Conservation (phyloP, 441 rosid genomes). For the Populus trichocarpa region DNA sequence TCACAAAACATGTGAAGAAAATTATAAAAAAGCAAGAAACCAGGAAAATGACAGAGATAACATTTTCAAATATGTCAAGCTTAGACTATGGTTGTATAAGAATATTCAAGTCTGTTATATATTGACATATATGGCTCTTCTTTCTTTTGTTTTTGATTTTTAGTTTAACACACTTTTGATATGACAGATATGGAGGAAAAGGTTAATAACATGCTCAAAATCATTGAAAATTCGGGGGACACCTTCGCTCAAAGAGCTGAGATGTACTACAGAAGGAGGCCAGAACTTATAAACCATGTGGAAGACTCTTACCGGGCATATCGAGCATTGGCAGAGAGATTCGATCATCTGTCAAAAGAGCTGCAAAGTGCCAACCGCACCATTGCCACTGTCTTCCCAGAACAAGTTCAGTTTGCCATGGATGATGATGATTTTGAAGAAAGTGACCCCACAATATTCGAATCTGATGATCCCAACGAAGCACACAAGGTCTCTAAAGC, state of each 20-base stretch:
- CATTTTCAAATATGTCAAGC: neutral
- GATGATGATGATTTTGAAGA: slow-evolving; percentile 48
- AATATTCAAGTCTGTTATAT: neutral
- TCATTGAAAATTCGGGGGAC: slow-evolving; percentile 81
- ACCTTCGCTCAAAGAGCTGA: slow-evolving; percentile 74
- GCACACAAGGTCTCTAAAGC: neutral
- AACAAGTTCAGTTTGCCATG: slow-evolving; percentile 55
- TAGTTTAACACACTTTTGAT: neutral
- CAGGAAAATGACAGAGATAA: neutral
- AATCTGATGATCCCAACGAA: slow-evolving; percentile 12
- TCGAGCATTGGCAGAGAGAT: slow-evolving; percentile 84
- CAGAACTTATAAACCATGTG: slow-evolving; percentile 67
- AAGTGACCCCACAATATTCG: slow-evolving; percentile 14
- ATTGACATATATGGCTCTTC: neutral
- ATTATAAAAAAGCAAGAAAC: neutral
- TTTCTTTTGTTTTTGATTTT: neutral
- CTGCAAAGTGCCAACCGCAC: slow-evolving; percentile 87
- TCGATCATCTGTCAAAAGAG: slow-evolving; percentile 73
- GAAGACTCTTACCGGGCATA: slow-evolving; percentile 68
- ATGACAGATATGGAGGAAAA: slow-evolving; percentile 82
- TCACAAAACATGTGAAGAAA: neutral
- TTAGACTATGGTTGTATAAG: neutral
- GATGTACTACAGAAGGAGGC: slow-evolving; percentile 77
- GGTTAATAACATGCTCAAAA: slow-evolving; percentile 49
- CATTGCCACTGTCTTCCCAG: slow-evolving; percentile 84